Conservation (phyloP, 306 rosid genomes). For the Rubus parviflorus region DNA sequence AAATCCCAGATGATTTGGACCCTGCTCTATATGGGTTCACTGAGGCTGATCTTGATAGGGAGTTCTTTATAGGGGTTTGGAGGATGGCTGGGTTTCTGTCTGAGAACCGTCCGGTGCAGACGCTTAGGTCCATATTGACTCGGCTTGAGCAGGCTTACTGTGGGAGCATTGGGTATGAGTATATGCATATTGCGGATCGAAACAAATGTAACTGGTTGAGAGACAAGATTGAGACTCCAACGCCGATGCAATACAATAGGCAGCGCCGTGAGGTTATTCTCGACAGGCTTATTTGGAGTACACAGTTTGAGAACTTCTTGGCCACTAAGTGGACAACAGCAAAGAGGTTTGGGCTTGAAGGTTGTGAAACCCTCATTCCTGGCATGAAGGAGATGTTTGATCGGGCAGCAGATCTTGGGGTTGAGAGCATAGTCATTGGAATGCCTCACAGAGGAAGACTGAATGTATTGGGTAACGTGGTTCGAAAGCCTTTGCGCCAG, state of each 20-base stretch:
- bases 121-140: slow-evolving; percentile 86
- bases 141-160: slow-evolving; percentile 97
- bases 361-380: slow-evolving; percentile 85
- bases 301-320: slow-evolving; percentile 87
- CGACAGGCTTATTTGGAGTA: slow-evolving; percentile 92
- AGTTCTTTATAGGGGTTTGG: slow-evolving; percentile 96
- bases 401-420: slow-evolving; percentile 89
- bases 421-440: slow-evolving; percentile 97
- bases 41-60: slow-evolving; percentile 96
- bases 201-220: slow-evolving; percentile 88
- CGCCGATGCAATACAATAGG: slow-evolving; percentile 55
- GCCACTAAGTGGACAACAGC: slow-evolving; percentile 95
- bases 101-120: slow-evolving; percentile 92
- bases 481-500: slow-evolving; percentile 87
- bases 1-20: slow-evolving; percentile 73
- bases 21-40: slow-evolving; percentile 85
- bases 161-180: slow-evolving; percentile 91
- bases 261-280: slow-evolving; percentile 87
- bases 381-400: slow-evolving; percentile 99
- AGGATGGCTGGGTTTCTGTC: slow-evolving; percentile 94
- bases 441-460: slow-evolving; percentile 88
- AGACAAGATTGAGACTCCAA: slow-evolving; percentile 87
- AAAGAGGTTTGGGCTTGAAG: slow-evolving; percentile 96
- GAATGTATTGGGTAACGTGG: slow-evolving; percentile 90
- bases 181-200: slow-evolving; percentile 92